Evolutionary conservation across 495 filamentous ascomycete species (phyloP), one percentile per base, ranked within the genome.

Genomic region (Xylaria telfairii): DNA sequence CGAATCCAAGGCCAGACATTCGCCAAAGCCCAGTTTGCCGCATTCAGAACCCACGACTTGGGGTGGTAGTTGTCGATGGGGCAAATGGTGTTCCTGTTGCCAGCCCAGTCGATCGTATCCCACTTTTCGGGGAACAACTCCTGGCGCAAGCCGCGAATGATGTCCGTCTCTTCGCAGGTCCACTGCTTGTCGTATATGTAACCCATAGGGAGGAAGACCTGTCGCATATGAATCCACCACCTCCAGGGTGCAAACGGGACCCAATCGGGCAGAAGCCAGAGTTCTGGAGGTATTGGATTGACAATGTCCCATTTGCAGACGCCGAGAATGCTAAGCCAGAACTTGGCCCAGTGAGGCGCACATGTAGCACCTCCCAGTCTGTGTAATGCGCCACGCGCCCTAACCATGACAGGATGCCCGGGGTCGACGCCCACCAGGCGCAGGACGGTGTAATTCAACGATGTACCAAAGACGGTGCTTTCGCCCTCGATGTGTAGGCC

Each of bases 161-260:
- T 72, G 12, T 92, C 88, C 59, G 91, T 92, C 64, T 90, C 83
- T 21, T 92, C 92, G 68, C 88, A 89, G 13, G 86, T 85, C 86
- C 90, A 96, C 53, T 86, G 87, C 81, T 90, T 91, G 8, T 93
- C 95, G 83, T 91, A 97, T 47, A 98, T 84, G 74, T 91, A 98
- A 15, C 91, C 90, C 93, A 98, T 97, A 12, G 95, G 92, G 44
- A 97, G 80, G 79, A 94, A 97, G 39, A 99, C 95, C 78, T 91
- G 89, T 19, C 96, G 93, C 80, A 97, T 97, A 71, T 99, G 96
- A 71, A 97, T 93, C 96, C 96, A 99, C 96, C 96, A 99, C 57
- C 94, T 86, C 96, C 96, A 98, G 0, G 96, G 96, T 12, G 93
- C 91, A 73, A 98, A 87, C 1, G 96, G 96, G 17, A 95, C 89